Evolutionary conservation across 1,139 yeast species (phyloP).

Genomic region (Lizanozyma gosingica): DNA sequence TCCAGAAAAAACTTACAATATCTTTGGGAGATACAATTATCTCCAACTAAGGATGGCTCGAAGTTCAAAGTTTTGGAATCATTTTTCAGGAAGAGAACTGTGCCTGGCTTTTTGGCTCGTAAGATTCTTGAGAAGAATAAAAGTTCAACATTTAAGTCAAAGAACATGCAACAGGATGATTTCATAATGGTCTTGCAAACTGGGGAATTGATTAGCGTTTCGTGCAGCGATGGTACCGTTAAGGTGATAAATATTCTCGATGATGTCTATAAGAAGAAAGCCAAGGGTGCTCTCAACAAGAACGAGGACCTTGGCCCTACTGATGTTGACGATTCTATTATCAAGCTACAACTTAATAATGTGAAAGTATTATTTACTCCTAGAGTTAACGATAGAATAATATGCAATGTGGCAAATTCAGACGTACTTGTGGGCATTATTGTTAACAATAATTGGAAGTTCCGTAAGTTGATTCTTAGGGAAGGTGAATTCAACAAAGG

Average conservation of each 20-base stretch:
- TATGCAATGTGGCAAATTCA: conserved; percentile 44
- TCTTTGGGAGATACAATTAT: conserved; percentile 39
- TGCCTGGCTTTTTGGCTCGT: conserved; percentile 41
- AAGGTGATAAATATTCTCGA: conserved; percentile 18
- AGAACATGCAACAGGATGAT: conserved; percentile 19
- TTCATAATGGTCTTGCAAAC: conserved; percentile 26
- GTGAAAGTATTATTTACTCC: conserved; percentile 59
- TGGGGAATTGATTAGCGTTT: conserved; percentile 40
- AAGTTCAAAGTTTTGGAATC: conserved; percentile 40
- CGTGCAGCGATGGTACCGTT: conserved; percentile 39
- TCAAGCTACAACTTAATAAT: conserved; percentile 27
- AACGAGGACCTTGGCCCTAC: neutral
- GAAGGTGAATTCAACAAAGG: conserved; percentile 42
- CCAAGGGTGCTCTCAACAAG: neutral
- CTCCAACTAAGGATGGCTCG: conserved; percentile 13
- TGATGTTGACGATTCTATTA: conserved; percentile 11
- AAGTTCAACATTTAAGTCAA: conserved; percentile 2
- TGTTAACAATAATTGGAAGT: conserved; percentile 59
- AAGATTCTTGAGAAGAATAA: conserved; percentile 25
- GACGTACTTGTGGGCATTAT: conserved; percentile 55
- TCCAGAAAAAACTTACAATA: conserved; percentile 44
- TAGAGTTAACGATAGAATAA: conserved; percentile 63
- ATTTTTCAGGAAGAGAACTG: conserved; percentile 50
- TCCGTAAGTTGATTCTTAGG: conserved; percentile 39
- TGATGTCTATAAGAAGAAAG: conserved; percentile 13